These are phyloP conservation scores for Centella asiatica DNA, from an alignment of 129 eudicot species.

Conservation along the genomic window DNA sequence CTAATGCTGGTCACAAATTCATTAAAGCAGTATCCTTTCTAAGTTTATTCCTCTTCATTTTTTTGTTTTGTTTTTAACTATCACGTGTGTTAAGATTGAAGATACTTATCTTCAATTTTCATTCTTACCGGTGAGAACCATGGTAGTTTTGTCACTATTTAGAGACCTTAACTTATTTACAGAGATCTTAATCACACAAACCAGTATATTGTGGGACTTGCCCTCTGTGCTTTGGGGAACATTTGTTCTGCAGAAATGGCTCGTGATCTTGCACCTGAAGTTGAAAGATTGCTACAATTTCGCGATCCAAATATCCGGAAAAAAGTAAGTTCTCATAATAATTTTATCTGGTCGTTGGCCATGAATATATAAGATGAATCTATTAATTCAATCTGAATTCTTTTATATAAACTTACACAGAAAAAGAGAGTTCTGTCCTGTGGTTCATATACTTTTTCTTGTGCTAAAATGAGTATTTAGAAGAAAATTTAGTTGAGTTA, in stretches of 20 bases:
- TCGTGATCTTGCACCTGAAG: conserved; percentile 99
- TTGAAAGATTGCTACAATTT: conserved; percentile 84
- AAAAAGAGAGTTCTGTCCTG: too few relatives aligned
- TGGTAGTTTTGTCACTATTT: background rate
- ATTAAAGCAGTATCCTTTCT: conserved; percentile 62
- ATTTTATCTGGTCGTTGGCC: background rate
- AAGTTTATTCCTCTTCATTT: too few relatives aligned
- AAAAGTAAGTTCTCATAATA: conserved; percentile 48
- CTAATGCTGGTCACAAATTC: conserved; percentile 97
- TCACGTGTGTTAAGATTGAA: background rate
- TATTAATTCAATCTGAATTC: background rate
- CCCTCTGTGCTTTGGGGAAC: conserved; percentile 96
- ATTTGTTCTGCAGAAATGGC: conserved; percentile 98
- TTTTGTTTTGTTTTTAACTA: conserved; percentile 1
- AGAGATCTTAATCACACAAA: conserved; percentile 90
- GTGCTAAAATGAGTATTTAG: too few relatives aligned
- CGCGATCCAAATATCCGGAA: conserved; percentile 98
- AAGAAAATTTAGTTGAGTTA: too few relatives aligned
- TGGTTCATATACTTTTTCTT: too few relatives aligned
- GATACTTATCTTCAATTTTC: background rate
- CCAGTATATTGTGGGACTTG: conserved; percentile 94
- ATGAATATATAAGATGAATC: background rate
- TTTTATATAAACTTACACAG: too few relatives aligned
- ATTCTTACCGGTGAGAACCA: background rate
- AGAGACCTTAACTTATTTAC: conserved; percentile 29